A percentile compares a stretch with the other conserved stretches of the same genome.
phyloP scores from a whole-genome alignment of 1,139 yeast genomes.

The Diutina pseudorugosa region DNA sequence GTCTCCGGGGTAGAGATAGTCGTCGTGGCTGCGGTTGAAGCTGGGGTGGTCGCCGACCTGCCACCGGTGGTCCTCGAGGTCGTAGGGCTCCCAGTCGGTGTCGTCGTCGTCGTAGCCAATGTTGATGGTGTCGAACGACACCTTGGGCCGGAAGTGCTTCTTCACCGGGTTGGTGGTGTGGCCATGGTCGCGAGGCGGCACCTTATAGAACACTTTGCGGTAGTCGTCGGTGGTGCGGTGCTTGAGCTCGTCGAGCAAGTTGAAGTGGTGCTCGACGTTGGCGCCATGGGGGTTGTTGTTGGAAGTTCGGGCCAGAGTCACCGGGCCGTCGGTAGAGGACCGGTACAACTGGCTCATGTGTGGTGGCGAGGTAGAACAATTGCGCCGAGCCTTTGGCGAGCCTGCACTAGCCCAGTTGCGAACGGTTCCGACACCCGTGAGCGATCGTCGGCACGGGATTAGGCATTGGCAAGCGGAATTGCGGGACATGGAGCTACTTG shows the following conservation, averaged over 20 bases:
- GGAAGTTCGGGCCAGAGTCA: not conserved
- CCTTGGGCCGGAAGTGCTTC: not conserved
- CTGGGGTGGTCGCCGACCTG: not conserved
- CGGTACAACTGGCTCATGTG: not conserved
- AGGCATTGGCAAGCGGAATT: too few species aligned
- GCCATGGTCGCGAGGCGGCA: not conserved
- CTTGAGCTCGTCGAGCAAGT: not conserved
- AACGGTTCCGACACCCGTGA: not conserved
- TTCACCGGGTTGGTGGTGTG: not conserved
- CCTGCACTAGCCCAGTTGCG: not conserved
- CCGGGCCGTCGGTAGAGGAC: constrained; percentile 1
- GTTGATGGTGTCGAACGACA: constrained; percentile 30
- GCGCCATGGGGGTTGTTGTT: not conserved
- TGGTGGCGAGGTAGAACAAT: not conserved
- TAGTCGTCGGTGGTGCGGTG: constrained; percentile 2
- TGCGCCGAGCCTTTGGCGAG: not conserved
- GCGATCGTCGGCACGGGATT: not conserved
- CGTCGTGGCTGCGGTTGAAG: not conserved
- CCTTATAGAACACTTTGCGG: not conserved
- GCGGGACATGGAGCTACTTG: too few species aligned
- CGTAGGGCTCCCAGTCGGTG: not conserved
- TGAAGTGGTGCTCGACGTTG: not conserved
- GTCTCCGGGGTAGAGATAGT: not conserved
- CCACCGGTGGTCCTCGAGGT: not conserved
- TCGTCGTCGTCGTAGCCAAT: constrained; percentile 16